These are phyloP conservation scores for Fusarium verrucosum DNA, from an alignment of 2,329 filamentous ascomycete species.

Conservation along the genomic window DNA sequence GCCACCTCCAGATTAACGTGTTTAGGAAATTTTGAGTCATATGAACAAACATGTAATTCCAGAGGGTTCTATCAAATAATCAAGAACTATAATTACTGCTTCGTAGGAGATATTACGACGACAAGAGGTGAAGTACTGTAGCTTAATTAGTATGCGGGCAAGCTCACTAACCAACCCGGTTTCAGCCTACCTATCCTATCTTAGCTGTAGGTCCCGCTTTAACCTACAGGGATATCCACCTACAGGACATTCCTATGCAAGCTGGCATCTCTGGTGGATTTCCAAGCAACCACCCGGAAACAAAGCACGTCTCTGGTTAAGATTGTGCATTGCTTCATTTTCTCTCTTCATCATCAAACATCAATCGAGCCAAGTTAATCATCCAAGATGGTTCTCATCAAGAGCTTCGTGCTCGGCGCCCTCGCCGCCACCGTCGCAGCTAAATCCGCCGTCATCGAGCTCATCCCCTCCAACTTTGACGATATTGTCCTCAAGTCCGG, in stretches of 20 bases:
- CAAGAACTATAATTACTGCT: neutral
- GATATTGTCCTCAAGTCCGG: conserved; percentile 86
- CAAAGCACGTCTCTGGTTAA: conserved; percentile 18
- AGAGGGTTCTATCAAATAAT: neutral
- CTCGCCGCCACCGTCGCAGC: conserved; percentile 67
- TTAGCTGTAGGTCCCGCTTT: conserved; percentile 37
- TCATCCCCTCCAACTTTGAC: conserved; percentile 92
- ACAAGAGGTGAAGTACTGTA: conserved; percentile 1
- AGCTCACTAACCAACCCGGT: neutral
- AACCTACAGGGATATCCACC: conserved; percentile 24
- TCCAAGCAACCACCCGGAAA: conserved; percentile 37
- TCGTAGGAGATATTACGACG: neutral
- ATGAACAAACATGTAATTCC: no score
- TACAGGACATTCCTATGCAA: conserved; percentile 42
- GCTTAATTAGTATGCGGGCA: neutral
- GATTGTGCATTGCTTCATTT: conserved; percentile 18
- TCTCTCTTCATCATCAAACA: neutral
- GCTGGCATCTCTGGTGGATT: conserved; percentile 47
- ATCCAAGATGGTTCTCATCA: conserved; percentile 64
- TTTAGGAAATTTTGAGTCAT: no score
- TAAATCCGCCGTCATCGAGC: conserved; percentile 86
- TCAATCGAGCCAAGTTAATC: conserved; percentile 17
- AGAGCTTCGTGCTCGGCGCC: conserved; percentile 67
- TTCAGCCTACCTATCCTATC: conserved; percentile 23
- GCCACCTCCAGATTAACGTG: no score